Evolutionary conservation across 2,329 filamentous ascomycete species (phyloP), one percentile per base, ranked within the genome.

Genomic region (Hortaea sp.): DNA sequence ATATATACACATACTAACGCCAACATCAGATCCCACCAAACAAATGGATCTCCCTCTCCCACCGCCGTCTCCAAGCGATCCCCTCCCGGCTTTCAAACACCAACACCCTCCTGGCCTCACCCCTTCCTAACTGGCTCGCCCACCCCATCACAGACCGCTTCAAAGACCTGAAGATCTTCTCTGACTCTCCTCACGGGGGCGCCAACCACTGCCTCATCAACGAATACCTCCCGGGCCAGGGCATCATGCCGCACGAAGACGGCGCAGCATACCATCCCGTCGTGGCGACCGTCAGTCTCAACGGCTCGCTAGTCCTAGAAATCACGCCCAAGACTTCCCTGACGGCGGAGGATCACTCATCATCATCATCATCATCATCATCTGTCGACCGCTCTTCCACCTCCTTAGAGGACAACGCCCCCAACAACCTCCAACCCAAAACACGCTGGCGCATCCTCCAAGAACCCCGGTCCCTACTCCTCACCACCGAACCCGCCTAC

Each of bases 201-300:
- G 87, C 90, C 2, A 98, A 97, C 58, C 92, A 97, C 67, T 87
- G 94, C 40, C 73, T 97, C 34, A 81, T 97, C 56, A 98, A 98
- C 61, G 89, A 95, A 64, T 98, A 97, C 64, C 74, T 75, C 1
- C 80, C 86, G 0, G 87, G 86, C 1, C 79, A 95, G 52, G 90
- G 90, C n/a, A 97, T 97, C 54, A 94, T 95, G 86, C 82, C 89
- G 41, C 90, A 97, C 64, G 92, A 95, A 72, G 90, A 98, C 64
- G 92, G 90, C 1, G 70, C 77, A 6, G 87, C 90, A 7, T 98
- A 98, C 63, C 77, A 85, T 61, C 85, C 85, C 1, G 80, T 94
- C 10, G 90, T 95, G 9, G 92, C 88, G 53, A 97, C 92, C 1
- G 82, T 97, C 52, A 94, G 87, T 67, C 69, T 98, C 6, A 87